Percentiles rank a stretch among this genome's conserved stretches.
Conservation (phyloP, 352 stramenopile species). For the Thraustotheca clavata region DNA sequence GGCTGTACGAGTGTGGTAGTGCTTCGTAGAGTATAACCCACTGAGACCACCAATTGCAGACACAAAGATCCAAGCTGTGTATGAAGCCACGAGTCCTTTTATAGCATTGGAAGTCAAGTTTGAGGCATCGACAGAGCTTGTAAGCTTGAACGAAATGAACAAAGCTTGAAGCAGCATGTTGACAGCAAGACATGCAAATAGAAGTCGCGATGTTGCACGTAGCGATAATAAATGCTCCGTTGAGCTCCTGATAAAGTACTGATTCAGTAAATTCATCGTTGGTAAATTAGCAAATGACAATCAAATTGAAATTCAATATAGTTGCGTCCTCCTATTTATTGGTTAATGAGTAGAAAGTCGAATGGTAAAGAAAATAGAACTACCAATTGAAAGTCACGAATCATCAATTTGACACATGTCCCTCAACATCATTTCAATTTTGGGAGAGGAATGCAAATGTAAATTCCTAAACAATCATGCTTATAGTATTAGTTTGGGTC, state of each 20-base stretch:
- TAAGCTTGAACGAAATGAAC: conserved; percentile 16
- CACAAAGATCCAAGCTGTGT: conserved; percentile 14
- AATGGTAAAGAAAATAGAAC: neutral
- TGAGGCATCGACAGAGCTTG: neutral
- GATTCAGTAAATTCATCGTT: neutral
- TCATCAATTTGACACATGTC: no score
- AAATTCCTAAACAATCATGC: no score
- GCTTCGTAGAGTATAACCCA: conserved; percentile 16
- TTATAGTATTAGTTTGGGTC: no score
- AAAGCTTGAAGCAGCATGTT: conserved; percentile 20
- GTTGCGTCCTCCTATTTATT: no score
- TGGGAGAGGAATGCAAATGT: no score
- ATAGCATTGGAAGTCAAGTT: neutral
- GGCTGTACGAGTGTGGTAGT: neutral
- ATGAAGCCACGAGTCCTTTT: neutral
- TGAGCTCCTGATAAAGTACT: neutral
- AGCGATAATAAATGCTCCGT: conserved; percentile 15
- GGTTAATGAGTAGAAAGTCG: neutral
- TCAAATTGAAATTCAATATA: neutral
- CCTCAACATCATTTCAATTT: no score
- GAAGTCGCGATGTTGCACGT: neutral
- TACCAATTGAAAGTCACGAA: conserved; percentile 6
- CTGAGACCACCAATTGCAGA: neutral
- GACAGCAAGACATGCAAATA: conserved; percentile 15
- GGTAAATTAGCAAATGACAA: neutral